phyloP scores from a whole-genome alignment of 1,284 basidiomycete species.

The Malassezia equina region DNA sequence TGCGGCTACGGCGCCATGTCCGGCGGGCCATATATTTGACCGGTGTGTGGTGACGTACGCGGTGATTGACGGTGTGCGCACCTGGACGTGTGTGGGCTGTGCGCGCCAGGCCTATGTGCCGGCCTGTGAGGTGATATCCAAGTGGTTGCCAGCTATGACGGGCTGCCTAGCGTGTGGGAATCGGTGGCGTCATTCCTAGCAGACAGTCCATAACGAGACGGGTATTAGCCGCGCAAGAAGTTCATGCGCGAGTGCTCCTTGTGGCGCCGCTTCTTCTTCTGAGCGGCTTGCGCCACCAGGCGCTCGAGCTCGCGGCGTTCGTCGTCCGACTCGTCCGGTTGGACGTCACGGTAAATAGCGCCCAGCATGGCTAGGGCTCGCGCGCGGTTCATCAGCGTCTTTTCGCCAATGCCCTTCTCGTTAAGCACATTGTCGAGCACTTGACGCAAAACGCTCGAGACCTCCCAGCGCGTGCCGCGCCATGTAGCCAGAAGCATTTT shows the following conservation, averaged over 20 bases:
- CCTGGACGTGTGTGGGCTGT: constrained; percentile 10
- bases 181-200: constrained; percentile 2
- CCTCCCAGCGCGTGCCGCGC: constrained; percentile 39
- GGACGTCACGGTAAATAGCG: constrained; percentile 43
- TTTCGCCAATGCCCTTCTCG: constrained; percentile 43
- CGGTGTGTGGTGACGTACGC: constrained; percentile 12
- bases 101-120: constrained; percentile 1
- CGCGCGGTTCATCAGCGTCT: constrained; percentile 41
- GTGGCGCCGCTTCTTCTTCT: constrained; percentile 48
- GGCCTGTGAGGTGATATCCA: not conserved
- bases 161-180: constrained; percentile 9
- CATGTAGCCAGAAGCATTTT: constrained; percentile 53
- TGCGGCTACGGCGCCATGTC: constrained; percentile 6
- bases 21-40: constrained; percentile 12
- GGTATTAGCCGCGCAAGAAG: not conserved
- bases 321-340: constrained; percentile 43
- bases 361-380: constrained; percentile 39
- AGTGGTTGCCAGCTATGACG: not conserved
- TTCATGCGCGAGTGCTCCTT: not conserved
- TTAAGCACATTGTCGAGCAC: constrained; percentile 45
- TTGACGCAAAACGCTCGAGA: constrained; percentile 36
- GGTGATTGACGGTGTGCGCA: not conserved
- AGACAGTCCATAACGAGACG: not conserved
- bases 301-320: constrained; percentile 47
- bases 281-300: constrained; percentile 50